A percentile compares a stretch with the other conserved stretches of the same genome.
These are phyloP conservation scores for Aspergillus panamensis DNA, from an alignment of 495 filamentous ascomycete species.

Conservation along the genomic window DNA sequence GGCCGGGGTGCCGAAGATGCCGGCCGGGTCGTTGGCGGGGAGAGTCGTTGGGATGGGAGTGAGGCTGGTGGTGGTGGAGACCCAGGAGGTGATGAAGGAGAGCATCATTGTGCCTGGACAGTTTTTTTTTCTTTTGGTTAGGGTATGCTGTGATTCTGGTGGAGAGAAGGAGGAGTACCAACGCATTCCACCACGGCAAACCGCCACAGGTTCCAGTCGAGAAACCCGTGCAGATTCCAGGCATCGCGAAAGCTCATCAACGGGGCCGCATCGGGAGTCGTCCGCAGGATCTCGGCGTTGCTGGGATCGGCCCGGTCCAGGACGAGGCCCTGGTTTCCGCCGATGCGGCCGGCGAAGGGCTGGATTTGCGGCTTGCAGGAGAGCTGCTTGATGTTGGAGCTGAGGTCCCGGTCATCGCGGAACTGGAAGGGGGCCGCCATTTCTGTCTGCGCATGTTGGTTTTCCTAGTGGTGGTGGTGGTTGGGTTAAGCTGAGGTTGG, in stretches of 20 bases:
- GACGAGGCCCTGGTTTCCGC: conserved; percentile 44
- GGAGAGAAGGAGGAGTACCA: conserved; percentile 17
- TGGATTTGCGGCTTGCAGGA: conserved; percentile 16
- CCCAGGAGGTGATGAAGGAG: conserved; percentile 26
- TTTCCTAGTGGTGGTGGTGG: not conserved
- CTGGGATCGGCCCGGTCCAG: conserved; percentile 36
- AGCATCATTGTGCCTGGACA: conserved; percentile 27
- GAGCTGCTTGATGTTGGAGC: not conserved
- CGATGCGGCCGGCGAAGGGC: conserved; percentile 47
- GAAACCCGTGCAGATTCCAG: conserved; percentile 37
- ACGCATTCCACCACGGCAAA: conserved; percentile 38
- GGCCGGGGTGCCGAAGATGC: conserved; percentile 23
- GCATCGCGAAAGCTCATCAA: conserved; percentile 35
- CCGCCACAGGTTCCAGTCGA: conserved; percentile 39
- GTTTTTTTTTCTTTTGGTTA: not conserved
- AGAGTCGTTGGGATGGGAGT: conserved; percentile 11
- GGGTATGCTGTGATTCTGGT: not conserved
- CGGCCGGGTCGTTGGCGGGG: conserved; percentile 16
- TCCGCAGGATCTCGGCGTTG: conserved; percentile 31
- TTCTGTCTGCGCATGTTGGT: not conserved
- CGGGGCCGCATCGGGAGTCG: conserved; percentile 44
- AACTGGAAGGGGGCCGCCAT: not conserved
- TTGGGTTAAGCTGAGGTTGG: not conserved
- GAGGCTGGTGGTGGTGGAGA: conserved; percentile 16
- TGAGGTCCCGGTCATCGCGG: conserved; percentile 5